Percentiles rank a stretch among this genome's conserved stretches.
Evolutionary conservation across 2,329 filamentous ascomycete genomes (phyloP).

Genomic region (Aspergillus novofumigatus): DNA sequence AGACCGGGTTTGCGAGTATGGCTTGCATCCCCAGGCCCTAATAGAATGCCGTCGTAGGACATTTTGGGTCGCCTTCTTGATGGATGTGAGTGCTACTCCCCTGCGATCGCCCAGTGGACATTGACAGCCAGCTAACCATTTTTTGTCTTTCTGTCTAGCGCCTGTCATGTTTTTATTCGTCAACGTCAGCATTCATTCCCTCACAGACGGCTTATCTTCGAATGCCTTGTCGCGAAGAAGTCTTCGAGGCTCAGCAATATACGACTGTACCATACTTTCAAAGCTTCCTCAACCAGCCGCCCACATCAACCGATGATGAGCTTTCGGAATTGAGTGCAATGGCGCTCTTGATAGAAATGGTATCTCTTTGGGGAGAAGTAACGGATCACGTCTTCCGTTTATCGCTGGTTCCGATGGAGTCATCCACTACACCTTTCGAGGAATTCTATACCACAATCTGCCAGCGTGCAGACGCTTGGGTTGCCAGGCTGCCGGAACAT

Average conservation of each 20-base stretch:
- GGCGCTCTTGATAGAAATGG: constrained; percentile 59
- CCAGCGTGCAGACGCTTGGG: constrained; percentile 57
- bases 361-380: constrained; percentile 63
- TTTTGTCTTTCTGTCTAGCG: constrained; percentile 38
- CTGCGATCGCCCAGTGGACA: neutral
- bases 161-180: constrained; percentile 56
- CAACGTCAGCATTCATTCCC: constrained; percentile 54
- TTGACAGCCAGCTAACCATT: neutral
- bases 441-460: constrained; percentile 51
- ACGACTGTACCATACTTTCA: constrained; percentile 60
- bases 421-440: constrained; percentile 47
- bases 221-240: constrained; percentile 58
- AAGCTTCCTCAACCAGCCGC: constrained; percentile 44
- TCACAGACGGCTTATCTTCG: constrained; percentile 63
- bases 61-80: constrained; percentile 67
- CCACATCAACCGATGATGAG: constrained; percentile 33
- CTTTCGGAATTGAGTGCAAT: constrained; percentile 47
- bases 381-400: constrained; percentile 56
- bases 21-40: constrained; percentile 54
- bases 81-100: constrained; percentile 53
- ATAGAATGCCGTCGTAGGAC: constrained; percentile 66
- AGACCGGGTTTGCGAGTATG: constrained; percentile 50
- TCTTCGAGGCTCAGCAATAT: constrained; percentile 59
- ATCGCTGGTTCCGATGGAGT: constrained; percentile 40
- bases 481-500: constrained; percentile 50